A percentile compares a stretch with the other conserved stretches of the same genome.
These are phyloP conservation scores for Cladobotryum mycophilum DNA, from an alignment of 2,329 filamentous ascomycete species.

Conservation along the genomic window DNA sequence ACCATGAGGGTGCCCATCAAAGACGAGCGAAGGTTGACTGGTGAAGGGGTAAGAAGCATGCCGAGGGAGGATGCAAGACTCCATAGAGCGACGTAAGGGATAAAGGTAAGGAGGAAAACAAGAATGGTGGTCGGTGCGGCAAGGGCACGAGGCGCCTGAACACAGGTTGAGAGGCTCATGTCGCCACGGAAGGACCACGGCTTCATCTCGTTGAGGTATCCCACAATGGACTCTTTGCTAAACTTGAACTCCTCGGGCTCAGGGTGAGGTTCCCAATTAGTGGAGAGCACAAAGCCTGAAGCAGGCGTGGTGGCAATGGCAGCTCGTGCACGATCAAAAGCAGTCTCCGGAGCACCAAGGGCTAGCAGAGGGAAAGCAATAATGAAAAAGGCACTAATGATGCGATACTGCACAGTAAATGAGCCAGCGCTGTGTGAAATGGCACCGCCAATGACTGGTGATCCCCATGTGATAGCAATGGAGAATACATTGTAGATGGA, in stretches of 20 bases:
- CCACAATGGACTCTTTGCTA: conserved; percentile 26
- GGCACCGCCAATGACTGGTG: conserved; percentile 47
- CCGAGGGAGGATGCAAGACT: conserved; percentile 40
- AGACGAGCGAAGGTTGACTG: conserved; percentile 34
- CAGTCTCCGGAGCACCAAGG: conserved; percentile 46
- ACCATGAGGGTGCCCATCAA: conserved; percentile 40
- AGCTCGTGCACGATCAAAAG: conserved; percentile 37
- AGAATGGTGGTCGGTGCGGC: conserved; percentile 44
- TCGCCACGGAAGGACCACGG: conserved; percentile 31
- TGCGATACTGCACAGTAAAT: conserved; percentile 44
- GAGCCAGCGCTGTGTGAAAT: conserved; percentile 35
- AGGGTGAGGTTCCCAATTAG: conserved; percentile 17
- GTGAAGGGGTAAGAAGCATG: conserved; percentile 39
- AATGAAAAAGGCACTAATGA: conserved; percentile 44
- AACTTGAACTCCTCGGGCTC: conserved; percentile 19
- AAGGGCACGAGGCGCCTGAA: conserved; percentile 43
- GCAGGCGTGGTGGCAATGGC: conserved; percentile 13
- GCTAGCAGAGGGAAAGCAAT: conserved; percentile 41
- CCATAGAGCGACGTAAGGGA: conserved; percentile 44
- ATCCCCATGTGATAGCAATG: conserved; percentile 45
- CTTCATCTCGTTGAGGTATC: conserved; percentile 35
- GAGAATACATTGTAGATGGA: conserved; percentile 40
- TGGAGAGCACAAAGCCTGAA: conserved; percentile 13
- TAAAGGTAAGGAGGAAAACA: conserved; percentile 37
- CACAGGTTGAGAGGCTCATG: conserved; percentile 24